Base-by-base conservation (phyloP, 768 basidiomycete genomes). In the Mycena galopus region DNA sequence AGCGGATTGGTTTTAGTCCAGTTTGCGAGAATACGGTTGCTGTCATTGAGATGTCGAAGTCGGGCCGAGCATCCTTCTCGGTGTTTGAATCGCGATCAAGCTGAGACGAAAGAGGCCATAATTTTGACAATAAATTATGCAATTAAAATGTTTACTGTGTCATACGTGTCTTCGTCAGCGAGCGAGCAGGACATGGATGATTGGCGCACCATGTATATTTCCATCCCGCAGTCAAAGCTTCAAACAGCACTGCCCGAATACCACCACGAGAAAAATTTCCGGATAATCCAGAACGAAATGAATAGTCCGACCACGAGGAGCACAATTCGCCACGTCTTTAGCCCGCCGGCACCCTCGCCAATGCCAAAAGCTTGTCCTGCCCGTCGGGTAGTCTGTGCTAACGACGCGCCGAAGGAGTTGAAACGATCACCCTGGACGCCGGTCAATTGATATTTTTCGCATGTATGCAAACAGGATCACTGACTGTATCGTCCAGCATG, bases 331-430 rank as follows among this genome's bases (percentile, higher is more conserved):
- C 89, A 92, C 50, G 92, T 90, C 79, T 90, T 92, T 50, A 93
- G 83, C 16, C 91, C 88, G 1, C 92, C 91, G 33, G 88, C 82
- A 7, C 89, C 88, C n/a, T 73, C 62, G 19, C 72, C 72, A 59
- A 92, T 85, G 23, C 94, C 94, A 75, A 95, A 95, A 1, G 92
- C 93, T 67, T 93, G 90, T 19, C 88, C 89, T 16, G 92, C 92
- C 65, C 92, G 88, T 67, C 89, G 87, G 9, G 92, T 91, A 0
- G 94, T 91, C 70, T 93, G 89, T 1, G 89, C 82, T 23, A 96
- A 84, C 1, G 90, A 87, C 25, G 84, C 81, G 30, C 88, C 89
- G 72, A 96, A 92, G 3, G 89, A 88, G 17, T 86, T 85, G 81
- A 96, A 95, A 1, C 88, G 85, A 78, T 94, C 88, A 29, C 88